These are phyloP conservation scores for Colletotrichum higginsianum DNA, from an alignment of 2,329 filamentous ascomycete species.

Conservation along the genomic window DNA sequence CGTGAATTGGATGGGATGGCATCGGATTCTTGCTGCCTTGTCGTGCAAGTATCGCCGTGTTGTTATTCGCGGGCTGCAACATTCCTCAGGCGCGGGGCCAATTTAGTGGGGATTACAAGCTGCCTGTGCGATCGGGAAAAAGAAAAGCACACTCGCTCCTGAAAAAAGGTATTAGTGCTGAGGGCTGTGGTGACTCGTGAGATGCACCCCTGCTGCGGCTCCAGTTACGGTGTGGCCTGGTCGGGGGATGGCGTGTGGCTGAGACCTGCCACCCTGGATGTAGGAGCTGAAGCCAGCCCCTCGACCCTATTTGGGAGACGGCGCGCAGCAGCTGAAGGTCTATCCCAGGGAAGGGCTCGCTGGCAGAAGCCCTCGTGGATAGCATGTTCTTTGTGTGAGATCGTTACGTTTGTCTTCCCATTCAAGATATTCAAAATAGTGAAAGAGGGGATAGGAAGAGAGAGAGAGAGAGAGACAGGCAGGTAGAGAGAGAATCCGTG, in stretches of 20 bases:
- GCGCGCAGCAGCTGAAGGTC: conserved; percentile 20
- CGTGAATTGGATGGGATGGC: no score
- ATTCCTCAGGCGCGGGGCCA: conserved; percentile 16
- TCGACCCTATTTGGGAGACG: conserved; percentile 1
- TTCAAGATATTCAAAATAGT: background rate
- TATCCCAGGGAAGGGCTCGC: background rate
- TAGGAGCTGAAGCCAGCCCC: conserved; percentile 21
- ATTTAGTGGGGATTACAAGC: background rate
- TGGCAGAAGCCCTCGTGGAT: background rate
- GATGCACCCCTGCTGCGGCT: conserved; percentile 37
- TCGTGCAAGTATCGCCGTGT: background rate
- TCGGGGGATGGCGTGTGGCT: conserved; percentile 28
- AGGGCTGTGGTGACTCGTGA: conserved; percentile 11
- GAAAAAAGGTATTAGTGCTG: conserved; percentile 12
- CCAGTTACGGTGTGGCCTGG: background rate
- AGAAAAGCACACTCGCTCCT: background rate
- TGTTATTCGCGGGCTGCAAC: conserved; percentile 14
- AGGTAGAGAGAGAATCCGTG: background rate
- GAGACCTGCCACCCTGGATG: conserved; percentile 35
- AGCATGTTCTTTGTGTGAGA: background rate
- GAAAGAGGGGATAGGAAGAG: background rate
- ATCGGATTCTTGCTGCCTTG: background rate
- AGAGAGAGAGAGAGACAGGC: background rate
- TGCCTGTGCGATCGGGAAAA: background rate
- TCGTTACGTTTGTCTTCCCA: background rate